Evolutionary conservation across 2,329 filamentous ascomycete genomes (phyloP).

Genomic region (Colletotrichum sp.): DNA sequence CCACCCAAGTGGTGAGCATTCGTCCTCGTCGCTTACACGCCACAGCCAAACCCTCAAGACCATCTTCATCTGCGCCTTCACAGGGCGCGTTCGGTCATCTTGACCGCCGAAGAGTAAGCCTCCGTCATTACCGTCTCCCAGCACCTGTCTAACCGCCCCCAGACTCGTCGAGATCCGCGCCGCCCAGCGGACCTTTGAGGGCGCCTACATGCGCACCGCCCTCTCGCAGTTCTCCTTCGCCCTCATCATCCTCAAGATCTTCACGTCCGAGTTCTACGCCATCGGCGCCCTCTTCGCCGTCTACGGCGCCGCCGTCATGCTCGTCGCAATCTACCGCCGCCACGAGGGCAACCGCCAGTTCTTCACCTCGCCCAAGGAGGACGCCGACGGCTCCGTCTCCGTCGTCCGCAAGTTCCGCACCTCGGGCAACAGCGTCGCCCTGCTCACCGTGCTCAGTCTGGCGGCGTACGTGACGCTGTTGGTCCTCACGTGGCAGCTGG

Average conservation of each 20-base stretch:
- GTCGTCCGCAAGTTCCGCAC: constrained; percentile 64
- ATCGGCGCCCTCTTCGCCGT: constrained; percentile 96
- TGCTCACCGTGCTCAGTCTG: constrained; percentile 62
- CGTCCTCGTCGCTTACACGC: not conserved
- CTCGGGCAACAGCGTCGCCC: constrained; percentile 65
- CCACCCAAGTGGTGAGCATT: not conserved
- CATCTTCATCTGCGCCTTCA: constrained; percentile 81
- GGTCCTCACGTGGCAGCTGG: constrained; percentile 57
- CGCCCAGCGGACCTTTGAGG: constrained; percentile 95
- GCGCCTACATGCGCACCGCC: constrained; percentile 93
- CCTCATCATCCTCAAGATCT: constrained; percentile 93
- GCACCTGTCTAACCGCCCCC: not conserved
- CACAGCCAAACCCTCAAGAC: constrained; percentile 70
- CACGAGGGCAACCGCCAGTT: constrained; percentile 95
- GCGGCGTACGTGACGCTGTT: constrained; percentile 62
- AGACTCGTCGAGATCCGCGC: constrained; percentile 92
- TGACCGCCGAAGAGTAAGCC: constrained; percentile 75
- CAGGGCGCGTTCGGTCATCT: constrained; percentile 80
- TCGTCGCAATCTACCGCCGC: constrained; percentile 83
- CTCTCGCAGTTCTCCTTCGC: constrained; percentile 95
- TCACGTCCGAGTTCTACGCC: constrained; percentile 94
- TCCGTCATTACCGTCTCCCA: not conserved
- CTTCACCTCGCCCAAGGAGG: constrained; percentile 62
- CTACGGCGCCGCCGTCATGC: constrained; percentile 84
- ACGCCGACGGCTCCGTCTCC: constrained; percentile 37